Percentiles rank a stretch among this genome's conserved stretches.
phyloP scores from a whole-genome alignment of 208 protist species.

The Crithidia brevicula region DNA sequence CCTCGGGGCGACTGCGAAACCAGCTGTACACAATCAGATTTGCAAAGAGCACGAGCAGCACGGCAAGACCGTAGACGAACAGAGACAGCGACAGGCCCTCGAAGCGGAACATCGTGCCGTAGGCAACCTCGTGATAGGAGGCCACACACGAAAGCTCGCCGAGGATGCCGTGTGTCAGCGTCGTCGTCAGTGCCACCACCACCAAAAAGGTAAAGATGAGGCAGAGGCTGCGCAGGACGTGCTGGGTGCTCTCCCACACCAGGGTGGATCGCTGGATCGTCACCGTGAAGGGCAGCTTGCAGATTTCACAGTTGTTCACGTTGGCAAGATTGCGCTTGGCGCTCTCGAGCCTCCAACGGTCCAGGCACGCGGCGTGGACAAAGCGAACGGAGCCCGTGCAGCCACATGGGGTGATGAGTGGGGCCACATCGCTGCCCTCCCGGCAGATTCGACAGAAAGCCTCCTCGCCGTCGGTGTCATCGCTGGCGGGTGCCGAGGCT shows the following conservation, averaged over 20 bases:
- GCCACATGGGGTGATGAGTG: conserved; percentile 70
- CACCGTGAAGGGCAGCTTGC: conserved; percentile 66
- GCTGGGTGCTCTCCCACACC: conserved; percentile 47
- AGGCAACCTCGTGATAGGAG: conserved; percentile 61
- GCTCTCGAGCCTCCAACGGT: conserved; percentile 81
- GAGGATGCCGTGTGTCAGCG: conserved; percentile 34
- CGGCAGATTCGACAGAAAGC: conserved; percentile 82
- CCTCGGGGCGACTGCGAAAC: conserved; percentile 59
- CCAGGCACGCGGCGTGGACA: conserved; percentile 78
- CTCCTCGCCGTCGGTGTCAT: conserved; percentile 62
- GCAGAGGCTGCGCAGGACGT: conserved; percentile 36
- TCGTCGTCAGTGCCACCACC: conserved; percentile 36
- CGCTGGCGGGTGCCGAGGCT: not conserved
- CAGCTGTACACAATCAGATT: conserved; percentile 64
- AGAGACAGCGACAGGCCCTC: conserved; percentile 56
- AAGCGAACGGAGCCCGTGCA: conserved; percentile 82
- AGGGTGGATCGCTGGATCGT: conserved; percentile 50
- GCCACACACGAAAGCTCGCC: conserved; percentile 69
- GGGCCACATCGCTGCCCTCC: conserved; percentile 52
- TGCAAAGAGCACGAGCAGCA: conserved; percentile 50
- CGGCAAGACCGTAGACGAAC: conserved; percentile 51
- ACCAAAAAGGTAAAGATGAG: conserved; percentile 45
- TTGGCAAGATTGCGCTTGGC: conserved; percentile 67
- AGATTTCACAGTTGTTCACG: conserved; percentile 83
- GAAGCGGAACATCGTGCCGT: conserved; percentile 60